Evolutionary conservation across 352 stramenopile genomes (phyloP).

Genomic region (Peronospora belbahrii): DNA sequence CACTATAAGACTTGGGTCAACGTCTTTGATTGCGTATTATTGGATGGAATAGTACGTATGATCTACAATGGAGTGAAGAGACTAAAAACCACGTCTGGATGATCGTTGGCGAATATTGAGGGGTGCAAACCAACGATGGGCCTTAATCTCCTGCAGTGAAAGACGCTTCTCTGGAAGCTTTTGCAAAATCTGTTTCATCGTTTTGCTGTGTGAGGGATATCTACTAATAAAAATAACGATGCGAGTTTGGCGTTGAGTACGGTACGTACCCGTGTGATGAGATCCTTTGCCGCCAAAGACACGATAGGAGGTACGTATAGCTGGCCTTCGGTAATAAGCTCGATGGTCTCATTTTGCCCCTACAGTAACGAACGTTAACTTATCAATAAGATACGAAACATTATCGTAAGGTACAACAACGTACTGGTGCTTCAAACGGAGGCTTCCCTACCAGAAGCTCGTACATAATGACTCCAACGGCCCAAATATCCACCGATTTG

Average conservation of each 20-base stretch:
- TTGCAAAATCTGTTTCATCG: slow-evolving; percentile 50
- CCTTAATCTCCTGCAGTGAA: slow-evolving; percentile 60
- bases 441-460: slow-evolving; percentile 96
- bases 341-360: slow-evolving; percentile 92
- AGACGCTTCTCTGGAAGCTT: slow-evolving; percentile 56
- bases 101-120: slow-evolving; percentile 43
- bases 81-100: slow-evolving; percentile 27
- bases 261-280: slow-evolving; percentile 50
- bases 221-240: background rate
- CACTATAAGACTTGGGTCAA: background rate
- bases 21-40: background rate
- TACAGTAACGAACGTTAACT: slow-evolving; percentile 24
- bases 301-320: slow-evolving; percentile 62
- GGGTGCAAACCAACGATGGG: slow-evolving; percentile 69
- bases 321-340: slow-evolving; percentile 88
- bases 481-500: slow-evolving; percentile 98
- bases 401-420: slow-evolving; percentile 3
- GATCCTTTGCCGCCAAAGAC: slow-evolving; percentile 59
- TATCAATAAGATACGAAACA: background rate
- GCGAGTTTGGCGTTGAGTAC: no score
- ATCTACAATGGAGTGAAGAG: background rate
- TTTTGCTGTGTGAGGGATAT: background rate
- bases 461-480: slow-evolving; percentile 97
- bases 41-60: background rate
- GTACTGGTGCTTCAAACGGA: slow-evolving; percentile 93